These are phyloP conservation scores for Rhizoctonia solani DNA, from an alignment of 1,284 basidiomycete species.

Conservation along the genomic window DNA sequence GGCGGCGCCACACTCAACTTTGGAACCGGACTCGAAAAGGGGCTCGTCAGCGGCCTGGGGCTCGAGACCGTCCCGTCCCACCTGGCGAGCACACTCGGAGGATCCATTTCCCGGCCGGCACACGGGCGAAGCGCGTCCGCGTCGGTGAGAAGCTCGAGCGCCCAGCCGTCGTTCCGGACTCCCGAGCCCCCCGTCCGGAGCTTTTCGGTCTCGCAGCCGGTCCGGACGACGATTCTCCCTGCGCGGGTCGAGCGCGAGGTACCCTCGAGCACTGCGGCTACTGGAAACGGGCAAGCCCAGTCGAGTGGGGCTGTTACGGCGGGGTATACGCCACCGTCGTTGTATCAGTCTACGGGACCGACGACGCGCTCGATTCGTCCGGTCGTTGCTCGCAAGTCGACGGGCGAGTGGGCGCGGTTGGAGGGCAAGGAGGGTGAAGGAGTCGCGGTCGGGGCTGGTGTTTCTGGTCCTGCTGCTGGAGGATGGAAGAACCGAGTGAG, in stretches of 20 bases:
- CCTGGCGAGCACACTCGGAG: too few species aligned
- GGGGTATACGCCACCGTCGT: not conserved
- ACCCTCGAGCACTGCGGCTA: not conserved
- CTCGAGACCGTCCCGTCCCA: not conserved
- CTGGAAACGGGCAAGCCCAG: not conserved
- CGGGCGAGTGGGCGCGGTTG: conserved; percentile 18
- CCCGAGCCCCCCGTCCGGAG: too few species aligned
- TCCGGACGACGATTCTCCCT: not conserved
- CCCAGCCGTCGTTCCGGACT: too few species aligned
- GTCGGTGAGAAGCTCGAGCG: too few species aligned
- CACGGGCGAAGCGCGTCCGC: too few species aligned
- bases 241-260: not conserved
- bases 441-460: not conserved
- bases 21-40: not conserved
- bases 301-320: not conserved
- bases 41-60: not conserved
- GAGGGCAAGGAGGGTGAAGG: not conserved
- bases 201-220: too few species aligned
- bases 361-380: conserved; percentile 7
- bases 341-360: not conserved
- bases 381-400: not conserved
- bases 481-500: too few species aligned
- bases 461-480: too few species aligned
- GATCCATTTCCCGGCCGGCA: too few species aligned
- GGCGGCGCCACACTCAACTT: not conserved